Conservation (phyloP, 2,329 filamentous ascomycete genomes). For the Fusarium brevicatenulatum region DNA sequence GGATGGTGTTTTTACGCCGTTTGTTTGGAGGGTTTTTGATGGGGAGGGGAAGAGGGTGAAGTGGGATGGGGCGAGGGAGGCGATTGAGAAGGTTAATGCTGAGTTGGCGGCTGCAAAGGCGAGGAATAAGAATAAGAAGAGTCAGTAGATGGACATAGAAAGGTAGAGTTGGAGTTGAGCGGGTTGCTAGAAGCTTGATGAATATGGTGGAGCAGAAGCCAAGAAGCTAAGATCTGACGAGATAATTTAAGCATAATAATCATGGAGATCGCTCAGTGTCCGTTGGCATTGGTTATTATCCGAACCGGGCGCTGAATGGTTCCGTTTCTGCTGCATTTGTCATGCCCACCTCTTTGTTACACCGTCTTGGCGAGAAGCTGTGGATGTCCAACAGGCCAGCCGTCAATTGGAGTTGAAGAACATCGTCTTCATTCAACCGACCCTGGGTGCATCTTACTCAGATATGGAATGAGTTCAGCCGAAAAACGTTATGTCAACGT, state of each 20-base stretch:
- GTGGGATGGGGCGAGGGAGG: constrained; percentile 53
- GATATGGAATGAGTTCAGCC: no score
- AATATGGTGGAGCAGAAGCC: background rate
- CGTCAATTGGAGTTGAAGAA: background rate
- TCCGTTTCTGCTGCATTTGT: constrained; percentile 29
- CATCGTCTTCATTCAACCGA: background rate
- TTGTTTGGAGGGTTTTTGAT: constrained; percentile 55
- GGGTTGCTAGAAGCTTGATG: background rate
- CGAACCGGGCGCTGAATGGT: background rate
- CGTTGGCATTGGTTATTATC: background rate
- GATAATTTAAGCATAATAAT: constrained; percentile 13
- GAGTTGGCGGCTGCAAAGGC: constrained; percentile 22
- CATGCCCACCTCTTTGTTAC: constrained; percentile 14
- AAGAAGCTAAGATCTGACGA: background rate
- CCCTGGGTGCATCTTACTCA: background rate
- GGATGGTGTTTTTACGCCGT: constrained; percentile 54
- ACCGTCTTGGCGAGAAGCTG: constrained; percentile 20
- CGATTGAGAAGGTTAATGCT: constrained; percentile 48
- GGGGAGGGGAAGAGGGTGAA: constrained; percentile 52
- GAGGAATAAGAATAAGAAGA: constrained; percentile 20
- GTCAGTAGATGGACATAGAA: background rate
- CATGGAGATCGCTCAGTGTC: background rate
- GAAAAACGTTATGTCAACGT: background rate
- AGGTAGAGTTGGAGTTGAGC: background rate
- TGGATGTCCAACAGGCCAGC: background rate